A percentile compares a stretch with the other conserved stretches of the same genome.
Conservation (phyloP, 2,329 filamentous ascomycete genomes). For the Apiospora arundinis region DNA sequence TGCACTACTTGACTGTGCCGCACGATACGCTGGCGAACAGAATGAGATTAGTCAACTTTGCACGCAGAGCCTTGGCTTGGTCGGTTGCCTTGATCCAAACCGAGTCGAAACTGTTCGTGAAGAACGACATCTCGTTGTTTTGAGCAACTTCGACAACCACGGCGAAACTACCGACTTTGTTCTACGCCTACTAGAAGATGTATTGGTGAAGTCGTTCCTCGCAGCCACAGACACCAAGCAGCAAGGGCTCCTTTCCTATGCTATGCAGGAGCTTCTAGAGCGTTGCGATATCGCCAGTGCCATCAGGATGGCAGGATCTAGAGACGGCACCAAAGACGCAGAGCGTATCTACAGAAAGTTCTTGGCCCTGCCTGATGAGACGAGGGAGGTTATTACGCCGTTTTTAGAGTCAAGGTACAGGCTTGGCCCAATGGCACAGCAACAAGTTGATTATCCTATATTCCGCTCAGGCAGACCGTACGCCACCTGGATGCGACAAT, state of each 20-base stretch:
- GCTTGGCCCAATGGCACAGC: constrained; percentile 66
- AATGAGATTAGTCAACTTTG: constrained; percentile 74
- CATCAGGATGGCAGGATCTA: constrained; percentile 48
- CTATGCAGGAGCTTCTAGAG: constrained; percentile 89
- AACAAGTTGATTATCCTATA: constrained; percentile 75
- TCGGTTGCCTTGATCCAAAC: constrained; percentile 92
- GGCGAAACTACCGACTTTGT: constrained; percentile 87
- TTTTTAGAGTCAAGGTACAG: constrained; percentile 86
- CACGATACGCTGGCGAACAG: constrained; percentile 76
- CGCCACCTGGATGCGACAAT: constrained; percentile 78
- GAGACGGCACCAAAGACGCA: constrained; percentile 55
- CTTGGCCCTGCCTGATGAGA: constrained; percentile 76
- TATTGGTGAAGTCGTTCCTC: constrained; percentile 89
- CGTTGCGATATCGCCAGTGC: constrained; percentile 75
- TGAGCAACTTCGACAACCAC: constrained; percentile 82
- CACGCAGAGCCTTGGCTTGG: constrained; percentile 82
- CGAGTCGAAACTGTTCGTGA: constrained; percentile 81
- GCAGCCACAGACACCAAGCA: constrained; percentile 86
- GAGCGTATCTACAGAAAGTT: constrained; percentile 75
- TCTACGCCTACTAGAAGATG: constrained; percentile 82
- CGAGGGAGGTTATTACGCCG: constrained; percentile 83
- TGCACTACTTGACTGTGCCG: constrained; percentile 82
- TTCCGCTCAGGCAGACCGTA: constrained; percentile 74
- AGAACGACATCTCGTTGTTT: constrained; percentile 81
- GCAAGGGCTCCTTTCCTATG: constrained; percentile 91